Percentiles rank a stretch among this genome's conserved stretches.
Evolutionary conservation across 306 rosid species (phyloP).

Genomic region (Lupinus albus): DNA sequence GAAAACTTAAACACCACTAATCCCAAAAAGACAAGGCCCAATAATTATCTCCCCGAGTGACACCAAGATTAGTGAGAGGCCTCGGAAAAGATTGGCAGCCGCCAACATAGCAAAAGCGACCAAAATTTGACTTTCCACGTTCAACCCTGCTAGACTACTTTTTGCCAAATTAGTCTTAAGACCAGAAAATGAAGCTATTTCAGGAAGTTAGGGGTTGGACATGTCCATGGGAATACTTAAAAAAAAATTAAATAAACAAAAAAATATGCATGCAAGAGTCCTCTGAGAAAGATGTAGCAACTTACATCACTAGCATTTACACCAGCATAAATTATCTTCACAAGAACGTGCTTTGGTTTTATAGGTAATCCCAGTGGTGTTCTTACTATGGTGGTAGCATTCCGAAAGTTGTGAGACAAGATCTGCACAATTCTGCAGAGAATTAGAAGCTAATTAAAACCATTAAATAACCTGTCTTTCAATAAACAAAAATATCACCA

Average conservation of each 20-base stretch:
- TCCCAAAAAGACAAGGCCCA: not conserved
- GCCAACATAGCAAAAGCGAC: not conserved
- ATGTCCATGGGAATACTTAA: conserved; percentile 20
- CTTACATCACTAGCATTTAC: conserved; percentile 99
- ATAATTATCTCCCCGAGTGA: not conserved
- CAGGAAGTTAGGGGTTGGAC: conserved; percentile 17
- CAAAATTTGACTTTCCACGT: not conserved
- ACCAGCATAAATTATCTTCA: conserved; percentile 92
- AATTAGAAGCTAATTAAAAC: conserved; percentile 35
- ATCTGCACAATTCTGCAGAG: conserved; percentile 85
- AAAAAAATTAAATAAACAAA: not conserved
- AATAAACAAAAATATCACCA: conserved; percentile 34
- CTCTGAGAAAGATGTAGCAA: conserved; percentile 40
- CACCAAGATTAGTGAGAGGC: not conserved
- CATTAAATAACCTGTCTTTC: conserved; percentile 32
- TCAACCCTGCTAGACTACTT: not conserved
- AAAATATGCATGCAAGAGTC: conserved; percentile 12
- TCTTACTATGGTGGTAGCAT: conserved; percentile 71
- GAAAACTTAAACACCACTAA: not conserved
- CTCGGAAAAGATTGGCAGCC: not conserved
- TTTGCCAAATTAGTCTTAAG: conserved; percentile 1
- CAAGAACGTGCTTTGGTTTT: conserved; percentile 68
- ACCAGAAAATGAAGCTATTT: conserved; percentile 8
- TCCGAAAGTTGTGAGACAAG: conserved; percentile 81
- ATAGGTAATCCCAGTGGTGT: conserved; percentile 74